Conservation (phyloP, 345 rosid species). For the Ceriops tagal region DNA sequence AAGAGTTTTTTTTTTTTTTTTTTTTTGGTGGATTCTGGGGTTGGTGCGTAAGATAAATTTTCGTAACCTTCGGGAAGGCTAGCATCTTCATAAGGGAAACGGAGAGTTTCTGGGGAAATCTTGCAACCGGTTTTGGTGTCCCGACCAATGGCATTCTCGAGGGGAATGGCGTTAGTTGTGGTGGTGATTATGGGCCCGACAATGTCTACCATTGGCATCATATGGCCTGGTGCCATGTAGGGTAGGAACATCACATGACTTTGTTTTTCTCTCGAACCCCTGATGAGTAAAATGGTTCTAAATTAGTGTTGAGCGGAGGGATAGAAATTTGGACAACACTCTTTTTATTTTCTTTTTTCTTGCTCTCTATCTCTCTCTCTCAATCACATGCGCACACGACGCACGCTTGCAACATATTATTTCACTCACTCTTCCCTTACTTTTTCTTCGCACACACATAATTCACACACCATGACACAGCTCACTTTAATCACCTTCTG, state of each 20-base stretch:
- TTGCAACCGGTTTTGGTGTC: slow-evolving; percentile 16
- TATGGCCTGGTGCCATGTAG: slow-evolving; percentile 39
- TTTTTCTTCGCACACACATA: too few species aligned
- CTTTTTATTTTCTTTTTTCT: too few species aligned
- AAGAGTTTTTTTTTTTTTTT: slow-evolving; percentile 1
- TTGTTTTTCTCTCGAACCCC: slow-evolving; percentile 18
- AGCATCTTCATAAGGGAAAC: slow-evolving; percentile 24
- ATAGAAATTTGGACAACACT: too few species aligned
- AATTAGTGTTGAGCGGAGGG: not conserved
- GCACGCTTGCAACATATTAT: too few species aligned
- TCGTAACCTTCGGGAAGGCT: slow-evolving; percentile 33
- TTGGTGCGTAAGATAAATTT: slow-evolving; percentile 17
- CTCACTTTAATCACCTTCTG: too few species aligned
- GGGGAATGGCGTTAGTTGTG: slow-evolving; percentile 18
- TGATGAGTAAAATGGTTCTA: not conserved
- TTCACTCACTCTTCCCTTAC: too few species aligned
- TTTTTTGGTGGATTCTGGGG: slow-evolving; percentile 20
- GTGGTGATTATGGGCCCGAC: slow-evolving; percentile 34
- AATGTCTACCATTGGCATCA: slow-evolving; percentile 37
- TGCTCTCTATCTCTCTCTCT: too few species aligned
- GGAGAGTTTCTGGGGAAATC: slow-evolving; percentile 18
- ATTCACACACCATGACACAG: too few species aligned
- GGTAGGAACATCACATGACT: slow-evolving; percentile 38
- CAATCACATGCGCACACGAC: too few species aligned
- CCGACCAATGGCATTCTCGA: slow-evolving; percentile 16